phyloP scores from a whole-genome alignment of 225 moss, liverwort and hornwort species.

The Physcomitrellopsis africana region DNA sequence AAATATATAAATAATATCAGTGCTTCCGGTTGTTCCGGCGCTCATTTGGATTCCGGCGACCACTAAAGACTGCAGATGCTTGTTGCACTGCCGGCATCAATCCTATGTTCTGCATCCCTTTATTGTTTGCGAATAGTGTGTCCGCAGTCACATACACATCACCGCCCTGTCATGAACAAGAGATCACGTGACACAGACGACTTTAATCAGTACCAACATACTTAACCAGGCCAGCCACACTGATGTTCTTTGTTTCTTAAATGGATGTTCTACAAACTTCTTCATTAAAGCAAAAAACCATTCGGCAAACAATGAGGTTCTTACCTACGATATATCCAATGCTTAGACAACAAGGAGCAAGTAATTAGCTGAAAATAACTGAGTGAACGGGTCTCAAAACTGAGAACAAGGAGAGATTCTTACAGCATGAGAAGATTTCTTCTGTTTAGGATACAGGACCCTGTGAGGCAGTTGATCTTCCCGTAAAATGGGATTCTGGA shows the following conservation, averaged over 20 bases:
- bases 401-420: slow-evolving; percentile 30
- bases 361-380: neutral
- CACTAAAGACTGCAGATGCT: slow-evolving; percentile 53
- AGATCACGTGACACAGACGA: slow-evolving; percentile 17
- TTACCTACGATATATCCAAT: neutral
- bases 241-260: neutral
- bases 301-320: neutral
- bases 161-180: slow-evolving; percentile 52
- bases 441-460: slow-evolving; percentile 70
- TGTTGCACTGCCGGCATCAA: slow-evolving; percentile 54
- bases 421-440: slow-evolving; percentile 63
- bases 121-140: slow-evolving; percentile 54
- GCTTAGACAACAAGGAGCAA: neutral
- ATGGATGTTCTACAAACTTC: neutral
- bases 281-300: neutral
- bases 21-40: slow-evolving; percentile 54
- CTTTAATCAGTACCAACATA: neutral
- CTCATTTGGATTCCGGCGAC: slow-evolving; percentile 57
- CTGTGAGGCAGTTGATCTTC: slow-evolving; percentile 89
- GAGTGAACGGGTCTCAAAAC: neutral
- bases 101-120: slow-evolving; percentile 60
- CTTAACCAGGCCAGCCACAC: slow-evolving; percentile 1
- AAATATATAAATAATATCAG: slow-evolving; percentile 16
- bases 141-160: slow-evolving; percentile 71
- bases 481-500: slow-evolving; percentile 78